Evolutionary conservation across 805 yeast species (phyloP), one percentile per base, ranked within the genome.

Genomic region (Jamesozyma lodderae): DNA sequence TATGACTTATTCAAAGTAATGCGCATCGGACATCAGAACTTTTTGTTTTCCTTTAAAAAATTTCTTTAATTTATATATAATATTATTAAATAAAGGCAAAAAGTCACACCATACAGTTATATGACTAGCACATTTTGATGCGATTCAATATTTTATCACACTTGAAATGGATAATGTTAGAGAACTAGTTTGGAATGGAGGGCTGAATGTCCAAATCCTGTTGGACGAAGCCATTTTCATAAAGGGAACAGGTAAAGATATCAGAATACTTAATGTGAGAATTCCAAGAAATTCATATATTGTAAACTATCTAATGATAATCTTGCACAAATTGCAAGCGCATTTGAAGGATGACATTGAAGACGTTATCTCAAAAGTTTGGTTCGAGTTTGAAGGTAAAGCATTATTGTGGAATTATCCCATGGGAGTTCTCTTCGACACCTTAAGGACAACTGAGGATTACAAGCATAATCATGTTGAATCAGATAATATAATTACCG

Each of bases 331-430:
- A 49, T 70, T 76, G 40, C 47, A 55, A 24, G 52, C 62, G 2
- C 57, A 53, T 27, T 36, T 66, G 6, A 51, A 55, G 5, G 51
- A 49, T 2, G 56, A 62, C 17, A 43, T 52, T 10, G 51, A 51
- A 42, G 45, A 51, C 6, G 33, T 44, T 4, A 36, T 48, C 0
- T 25, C 41, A 5, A 54, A 55, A 1, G 66, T 77, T 61, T 86
- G 94, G 94, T 65, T 85, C 25, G 85, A 76, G 44, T 71, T 66
- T 51, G 79, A 78, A 23, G 69, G 62, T 4, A 75, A 68, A 1
- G 86, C 92, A 0, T 44, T 87, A 22, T 68, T 71, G 35, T 86
- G 96, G 94, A 75, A 81, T 46, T 64, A 75, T 44, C 95, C 95
- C 0, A 57, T 79, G 1, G 95, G 95, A 0, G 60, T 81, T 4